These are phyloP conservation scores for Chlorella vulgaris DNA, from an alignment of 139 green algal genomes.

Conservation along the genomic window DNA sequence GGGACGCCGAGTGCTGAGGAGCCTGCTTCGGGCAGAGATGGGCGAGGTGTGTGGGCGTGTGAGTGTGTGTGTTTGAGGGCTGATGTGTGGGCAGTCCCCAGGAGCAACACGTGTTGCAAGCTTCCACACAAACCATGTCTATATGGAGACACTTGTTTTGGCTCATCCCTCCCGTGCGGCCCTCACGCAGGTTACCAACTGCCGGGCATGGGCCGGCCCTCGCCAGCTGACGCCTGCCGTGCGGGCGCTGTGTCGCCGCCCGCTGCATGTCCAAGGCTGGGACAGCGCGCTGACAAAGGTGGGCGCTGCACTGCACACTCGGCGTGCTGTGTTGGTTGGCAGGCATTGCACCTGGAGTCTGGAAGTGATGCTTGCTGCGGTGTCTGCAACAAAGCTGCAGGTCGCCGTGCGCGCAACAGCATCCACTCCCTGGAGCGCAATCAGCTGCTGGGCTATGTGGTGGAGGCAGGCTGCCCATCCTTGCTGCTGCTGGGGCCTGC, in stretches of 20 bases:
- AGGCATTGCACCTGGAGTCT: not conserved
- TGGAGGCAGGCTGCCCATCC: not conserved
- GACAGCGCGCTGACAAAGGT: conserved; percentile 67
- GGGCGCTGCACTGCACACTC: not conserved
- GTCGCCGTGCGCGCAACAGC: conserved; percentile 14
- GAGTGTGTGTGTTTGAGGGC: too few species aligned
- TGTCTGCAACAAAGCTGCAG: not conserved
- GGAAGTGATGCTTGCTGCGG: not conserved
- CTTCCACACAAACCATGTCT: too few species aligned
- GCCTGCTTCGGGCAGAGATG: conserved; percentile 75
- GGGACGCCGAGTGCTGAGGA: conserved; percentile 70
- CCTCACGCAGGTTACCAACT: conserved; percentile 66
- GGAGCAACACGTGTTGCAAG: too few species aligned
- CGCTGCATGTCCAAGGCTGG: conserved; percentile 70
- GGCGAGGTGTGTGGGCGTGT: conserved; percentile 38
- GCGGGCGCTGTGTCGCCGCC: conserved; percentile 73
- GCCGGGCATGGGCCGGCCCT: conserved; percentile 67
- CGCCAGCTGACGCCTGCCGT: conserved; percentile 65
- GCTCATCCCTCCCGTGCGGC: too few species aligned
- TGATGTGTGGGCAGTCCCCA: too few species aligned
- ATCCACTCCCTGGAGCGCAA: conserved; percentile 17
- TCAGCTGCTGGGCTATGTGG: conserved; percentile 7
- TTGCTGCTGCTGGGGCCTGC: conserved; percentile 41
- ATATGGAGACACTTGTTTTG: too few species aligned
- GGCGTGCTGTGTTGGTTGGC: not conserved